A percentile compares a stretch with the other conserved stretches of the same genome.
phyloP scores from a whole-genome alignment of 495 filamentous ascomycete genomes.

The Aeminium ludgeri region DNA sequence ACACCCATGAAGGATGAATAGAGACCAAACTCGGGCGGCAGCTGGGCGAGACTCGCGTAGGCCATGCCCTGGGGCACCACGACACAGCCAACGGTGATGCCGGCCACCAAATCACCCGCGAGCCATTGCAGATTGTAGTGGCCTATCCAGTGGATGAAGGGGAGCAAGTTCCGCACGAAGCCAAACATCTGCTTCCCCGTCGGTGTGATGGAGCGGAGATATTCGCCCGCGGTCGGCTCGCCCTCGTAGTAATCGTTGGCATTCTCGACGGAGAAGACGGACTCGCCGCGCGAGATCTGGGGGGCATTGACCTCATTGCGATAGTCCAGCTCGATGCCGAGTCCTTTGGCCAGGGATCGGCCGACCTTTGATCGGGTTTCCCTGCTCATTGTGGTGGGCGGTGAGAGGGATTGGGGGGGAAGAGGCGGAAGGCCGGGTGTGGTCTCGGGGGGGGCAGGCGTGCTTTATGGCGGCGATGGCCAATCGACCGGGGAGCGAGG shows the following conservation, averaged over 20 bases:
- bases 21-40: constrained; percentile 67
- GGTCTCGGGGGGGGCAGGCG: too few relatives aligned
- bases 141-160: constrained; percentile 73
- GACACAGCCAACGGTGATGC: constrained; percentile 87
- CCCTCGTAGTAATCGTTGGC: constrained; percentile 70
- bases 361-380: constrained; percentile 53
- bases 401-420: too few relatives aligned
- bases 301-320: constrained; percentile 29
- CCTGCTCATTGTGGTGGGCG: too few relatives aligned
- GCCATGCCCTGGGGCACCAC: constrained; percentile 97
- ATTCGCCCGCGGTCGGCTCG: constrained; percentile 60
- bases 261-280: constrained; percentile 56
- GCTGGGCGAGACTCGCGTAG: constrained; percentile 69
- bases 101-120: constrained; percentile 73
- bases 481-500: too few relatives aligned
- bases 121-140: constrained; percentile 86
- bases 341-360: constrained; percentile 55
- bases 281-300: constrained; percentile 53
- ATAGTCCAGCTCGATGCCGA: constrained; percentile 70
- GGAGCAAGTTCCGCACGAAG: constrained; percentile 61
- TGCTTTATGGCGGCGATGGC: too few relatives aligned
- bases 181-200: constrained; percentile 31
- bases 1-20: constrained; percentile 99
- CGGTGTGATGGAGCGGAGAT: constrained; percentile 47
- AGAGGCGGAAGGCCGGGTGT: too few relatives aligned